These are phyloP conservation scores for Funneliformis caledonium DNA, from an alignment of 371 early-diverging fungal species.

Conservation along the genomic window DNA sequence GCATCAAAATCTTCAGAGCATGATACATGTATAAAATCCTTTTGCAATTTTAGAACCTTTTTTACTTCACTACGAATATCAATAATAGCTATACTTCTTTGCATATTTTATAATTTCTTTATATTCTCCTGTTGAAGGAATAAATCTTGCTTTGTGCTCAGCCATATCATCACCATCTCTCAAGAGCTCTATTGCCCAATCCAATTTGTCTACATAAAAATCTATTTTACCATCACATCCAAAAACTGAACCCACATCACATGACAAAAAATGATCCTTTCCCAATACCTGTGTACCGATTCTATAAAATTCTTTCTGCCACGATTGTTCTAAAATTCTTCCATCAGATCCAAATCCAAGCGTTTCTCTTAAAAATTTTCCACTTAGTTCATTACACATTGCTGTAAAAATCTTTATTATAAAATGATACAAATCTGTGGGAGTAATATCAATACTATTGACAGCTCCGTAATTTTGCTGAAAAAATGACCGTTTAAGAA, in stretches of 20 bases:
- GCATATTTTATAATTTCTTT: slow-evolving; percentile 12
- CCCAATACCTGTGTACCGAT: not conserved
- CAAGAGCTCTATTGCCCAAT: slow-evolving; percentile 33
- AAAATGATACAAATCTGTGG: slow-evolving; percentile 18
- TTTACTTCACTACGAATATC: slow-evolving; percentile 27
- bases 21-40: not conserved
- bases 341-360: slow-evolving; percentile 22
- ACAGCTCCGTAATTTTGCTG: not conserved
- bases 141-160: slow-evolving; percentile 9
- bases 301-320: slow-evolving; percentile 19
- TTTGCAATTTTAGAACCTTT: not conserved
- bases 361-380: not conserved
- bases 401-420: slow-evolving; percentile 17
- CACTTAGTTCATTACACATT: slow-evolving; percentile 5
- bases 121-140: slow-evolving; percentile 3
- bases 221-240: slow-evolving; percentile 21
- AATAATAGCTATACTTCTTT: slow-evolving; percentile 36
- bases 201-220: slow-evolving; percentile 24
- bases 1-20: slow-evolving; percentile 5
- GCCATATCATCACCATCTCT: slow-evolving; percentile 28
- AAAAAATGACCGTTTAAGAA: slow-evolving; percentile 20
- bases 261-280: slow-evolving; percentile 22
- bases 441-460: not conserved
- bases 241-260: slow-evolving; percentile 37
- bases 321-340: slow-evolving; percentile 12